Evolutionary conservation across 2,329 filamentous ascomycete species (phyloP), one percentile per base, ranked within the genome.

Genomic region (Raffaelea ambrosiae): DNA sequence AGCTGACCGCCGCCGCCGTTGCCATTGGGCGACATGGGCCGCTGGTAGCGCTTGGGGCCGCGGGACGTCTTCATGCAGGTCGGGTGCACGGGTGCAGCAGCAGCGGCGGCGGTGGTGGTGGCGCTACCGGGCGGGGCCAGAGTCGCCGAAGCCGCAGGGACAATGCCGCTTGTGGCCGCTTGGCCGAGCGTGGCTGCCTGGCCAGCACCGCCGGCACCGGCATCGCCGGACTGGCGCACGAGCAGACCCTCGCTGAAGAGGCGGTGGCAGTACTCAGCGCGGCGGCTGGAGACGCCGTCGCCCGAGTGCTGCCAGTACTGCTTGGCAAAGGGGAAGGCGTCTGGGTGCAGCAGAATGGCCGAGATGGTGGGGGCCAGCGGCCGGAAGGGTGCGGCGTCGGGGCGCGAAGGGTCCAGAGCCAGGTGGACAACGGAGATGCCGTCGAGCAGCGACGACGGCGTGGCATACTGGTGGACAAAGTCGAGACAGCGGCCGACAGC

Each of bases 241-340:
- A 81, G 69, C 39, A 86, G 70, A 0, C 82, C 82, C 52, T 91
- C 83, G 35, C 76, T 76, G 53, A 94, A 79, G 2, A 91, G 74
- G 39, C 76, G 72, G 51, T 89, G 81, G 61, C 87, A 95, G 64
- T 95, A 96, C 61, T 96, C 91, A 31, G 88, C 90, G 38, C 89
- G 80, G 44, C 93, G 83, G 62, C 90, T 96, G 1, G 90, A 96
- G 14, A 95, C 75, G 16, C 93, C 93, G 52, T 95, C 90, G 19
- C 93, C 93, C 1, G 87, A 86, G 64, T 98, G 93, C 63, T 97
- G 93, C 93, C 93, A 98, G 59, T 95, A 96, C 58, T 89, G 79
- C 64, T 96, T 97, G n/a, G 88, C 87, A 50, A 86, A 65, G 4
- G 79, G 67, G 57, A 84, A 90, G 18, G 80, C 67, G 13, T 81